These are phyloP conservation scores for Cyberlindnera veronae DNA, from an alignment of 805 yeast species.

Conservation along the genomic window DNA sequence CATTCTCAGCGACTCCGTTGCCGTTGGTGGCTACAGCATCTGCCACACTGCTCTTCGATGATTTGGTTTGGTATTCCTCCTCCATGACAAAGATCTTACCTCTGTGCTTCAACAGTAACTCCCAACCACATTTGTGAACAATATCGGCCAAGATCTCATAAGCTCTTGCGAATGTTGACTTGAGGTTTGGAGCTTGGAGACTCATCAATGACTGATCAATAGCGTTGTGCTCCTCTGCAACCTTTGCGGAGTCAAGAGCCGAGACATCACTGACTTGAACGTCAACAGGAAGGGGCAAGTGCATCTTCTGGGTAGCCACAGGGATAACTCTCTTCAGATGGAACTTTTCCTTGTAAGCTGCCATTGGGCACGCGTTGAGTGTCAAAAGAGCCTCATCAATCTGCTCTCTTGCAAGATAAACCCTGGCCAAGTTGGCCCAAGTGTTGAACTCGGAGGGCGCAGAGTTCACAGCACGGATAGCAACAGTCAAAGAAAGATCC, in stretches of 20 bases:
- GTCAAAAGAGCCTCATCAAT: slow-evolving; percentile 70
- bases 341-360: slow-evolving; percentile 60
- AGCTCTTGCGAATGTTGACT: slow-evolving; percentile 51
- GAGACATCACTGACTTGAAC: slow-evolving; percentile 69
- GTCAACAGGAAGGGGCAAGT: slow-evolving; percentile 74
- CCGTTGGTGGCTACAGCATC: slow-evolving; percentile 5
- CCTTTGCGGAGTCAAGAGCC: slow-evolving; percentile 59
- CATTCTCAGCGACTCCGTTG: slow-evolving; percentile 1
- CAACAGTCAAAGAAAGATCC: slow-evolving; percentile 56
- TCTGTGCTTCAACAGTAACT: slow-evolving; percentile 52
- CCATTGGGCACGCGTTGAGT: slow-evolving; percentile 80
- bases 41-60: slow-evolving; percentile 13
- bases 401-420: slow-evolving; percentile 60
- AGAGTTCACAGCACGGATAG: slow-evolving; percentile 62
- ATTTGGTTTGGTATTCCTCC: slow-evolving; percentile 48
- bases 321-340: slow-evolving; percentile 57
- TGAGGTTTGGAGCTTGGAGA: slow-evolving; percentile 67
- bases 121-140: slow-evolving; percentile 73
- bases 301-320: slow-evolving; percentile 51
- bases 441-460: slow-evolving; percentile 74
- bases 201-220: slow-evolving; percentile 59
- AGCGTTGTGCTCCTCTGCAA: slow-evolving; percentile 60
- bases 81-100: slow-evolving; percentile 68
- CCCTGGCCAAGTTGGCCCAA: slow-evolving; percentile 66
- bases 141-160: slow-evolving; percentile 63